Percentiles rank a stretch among this genome's conserved stretches.
Conservation (phyloP, 371 early-diverging fungal genomes). For the Mortierella sp. region DNA sequence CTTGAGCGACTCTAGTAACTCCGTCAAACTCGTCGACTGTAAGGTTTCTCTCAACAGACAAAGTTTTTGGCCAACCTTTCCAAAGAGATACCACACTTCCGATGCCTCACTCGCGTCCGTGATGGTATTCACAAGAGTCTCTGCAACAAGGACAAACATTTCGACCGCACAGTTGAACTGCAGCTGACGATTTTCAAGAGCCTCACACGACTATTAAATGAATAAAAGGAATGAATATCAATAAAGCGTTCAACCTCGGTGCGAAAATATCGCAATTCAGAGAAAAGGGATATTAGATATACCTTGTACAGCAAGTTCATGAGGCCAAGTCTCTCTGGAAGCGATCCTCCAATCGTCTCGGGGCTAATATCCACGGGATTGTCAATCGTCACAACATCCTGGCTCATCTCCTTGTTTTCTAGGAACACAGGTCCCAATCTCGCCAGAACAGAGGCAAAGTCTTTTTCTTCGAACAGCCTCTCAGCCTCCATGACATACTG, state of each 20-base stretch:
- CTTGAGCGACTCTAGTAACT: slow-evolving; percentile 18
- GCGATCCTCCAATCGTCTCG: slow-evolving; percentile 37
- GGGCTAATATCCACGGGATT: background rate
- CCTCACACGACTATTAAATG: slow-evolving; percentile 44
- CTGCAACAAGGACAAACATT: slow-evolving; percentile 44
- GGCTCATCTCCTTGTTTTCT: background rate
- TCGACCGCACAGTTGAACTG: slow-evolving; percentile 40
- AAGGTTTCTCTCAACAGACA: slow-evolving; percentile 41
- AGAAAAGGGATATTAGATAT: background rate
- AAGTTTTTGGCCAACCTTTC: slow-evolving; percentile 33
- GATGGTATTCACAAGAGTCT: slow-evolving; percentile 37
- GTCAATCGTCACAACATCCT: background rate
- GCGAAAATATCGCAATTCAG: background rate
- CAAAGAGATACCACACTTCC: slow-evolving; percentile 51
- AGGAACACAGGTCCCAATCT: slow-evolving; percentile 60
- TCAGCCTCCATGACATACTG: slow-evolving; percentile 63
- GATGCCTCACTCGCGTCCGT: slow-evolving; percentile 48
- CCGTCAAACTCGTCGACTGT: slow-evolving; percentile 22
- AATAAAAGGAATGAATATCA: background rate
- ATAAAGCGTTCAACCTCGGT: background rate
- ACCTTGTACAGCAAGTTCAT: slow-evolving; percentile 62
- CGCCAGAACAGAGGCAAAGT: slow-evolving; percentile 63
- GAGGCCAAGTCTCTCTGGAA: slow-evolving; percentile 52
- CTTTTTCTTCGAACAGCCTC: slow-evolving; percentile 58
- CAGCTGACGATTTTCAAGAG: slow-evolving; percentile 27